Evolutionary conservation across 148 eudicot genomes (phyloP), one percentile per base, ranked within the genome.

Genomic region (Polygonum maritimum): DNA sequence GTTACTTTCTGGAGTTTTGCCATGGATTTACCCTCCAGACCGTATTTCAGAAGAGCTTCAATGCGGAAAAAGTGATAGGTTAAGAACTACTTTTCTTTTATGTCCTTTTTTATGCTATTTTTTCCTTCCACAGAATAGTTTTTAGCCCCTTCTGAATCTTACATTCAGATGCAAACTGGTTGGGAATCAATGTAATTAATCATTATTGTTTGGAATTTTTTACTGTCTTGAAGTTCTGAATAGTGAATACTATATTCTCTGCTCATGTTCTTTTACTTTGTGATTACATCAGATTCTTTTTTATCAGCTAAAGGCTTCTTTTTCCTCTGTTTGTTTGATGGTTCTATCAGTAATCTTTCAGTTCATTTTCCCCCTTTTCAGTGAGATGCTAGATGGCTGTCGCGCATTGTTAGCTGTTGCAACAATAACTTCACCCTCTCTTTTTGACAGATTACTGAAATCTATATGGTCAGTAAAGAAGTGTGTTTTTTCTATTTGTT

Each of bases 321-420:
- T 73, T 14, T 18, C n/a, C 7, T 47, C 31, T 48, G 54, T 73
- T 73, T 12, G 58, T 73, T 73, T 48, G 52, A 48, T 47, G 57
- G 15, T 22, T 73, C 13, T 21, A 73, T 26, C 22, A 19, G 26
- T 18, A 2, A 21, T 39, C 35, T 58, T 40, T 10, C 48, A 7
- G 35, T 36, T 18, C 41, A 0, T 39, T 7, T 19, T 36, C 16
- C 57, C 75, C 41, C 74, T 77, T 52, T 79, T 73, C 87, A 96
- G 98, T 88, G 98, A 96, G 90, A 83, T 96, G 90, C 92, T 96
- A 80, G 99, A 96, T 89, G 99, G 98, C 69, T 96, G 99, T 78
- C 98, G 99, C 75, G 94, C 97, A 76, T 84, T 96, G 77, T 76
- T 92, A 81, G 88, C 92, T 45, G 80, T 96, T 75, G 92, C 99